Evolutionary conservation across 108 stramenopile species (phyloP).

Genomic region (Pinguiococcus pyrenoidosus): DNA sequence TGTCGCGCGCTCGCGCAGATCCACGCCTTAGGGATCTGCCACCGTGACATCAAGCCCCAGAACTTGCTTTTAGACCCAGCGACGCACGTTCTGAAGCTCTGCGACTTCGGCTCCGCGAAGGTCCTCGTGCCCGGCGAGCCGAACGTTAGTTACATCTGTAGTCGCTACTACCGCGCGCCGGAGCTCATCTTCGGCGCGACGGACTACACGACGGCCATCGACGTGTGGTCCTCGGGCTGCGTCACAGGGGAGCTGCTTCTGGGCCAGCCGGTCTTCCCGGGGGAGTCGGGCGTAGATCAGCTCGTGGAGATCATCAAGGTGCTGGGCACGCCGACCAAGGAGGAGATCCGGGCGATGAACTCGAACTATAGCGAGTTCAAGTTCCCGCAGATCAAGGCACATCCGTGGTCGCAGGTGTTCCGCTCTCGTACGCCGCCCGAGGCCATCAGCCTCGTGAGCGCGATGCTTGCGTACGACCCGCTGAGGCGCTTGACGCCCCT

Average conservation of each 20-base stretch:
- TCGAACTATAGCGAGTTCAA: constrained; percentile 92
- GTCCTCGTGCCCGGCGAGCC: constrained; percentile 78
- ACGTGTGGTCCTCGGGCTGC: constrained; percentile 54
- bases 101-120: constrained; percentile 97
- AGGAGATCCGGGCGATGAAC: constrained; percentile 92
- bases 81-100: constrained; percentile 83
- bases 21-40: constrained; percentile 85
- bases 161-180: constrained; percentile 93
- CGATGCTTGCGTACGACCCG: constrained; percentile 81
- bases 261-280: constrained; percentile 92
- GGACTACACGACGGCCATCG: constrained; percentile 90
- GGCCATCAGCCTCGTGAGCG: constrained; percentile 77
- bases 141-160: constrained; percentile 93
- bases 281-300: constrained; percentile 93
- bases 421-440: constrained; percentile 61
- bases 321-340: constrained; percentile 88
- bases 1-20: constrained; percentile 88
- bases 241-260: constrained; percentile 93
- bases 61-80: constrained; percentile 87
- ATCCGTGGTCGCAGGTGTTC: constrained; percentile 88
- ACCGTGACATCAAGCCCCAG: constrained; percentile 98
- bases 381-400: constrained; percentile 96
- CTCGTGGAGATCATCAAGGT: constrained; percentile 99
- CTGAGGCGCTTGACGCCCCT: constrained; percentile 64
- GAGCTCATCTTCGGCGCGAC: constrained; percentile 98